Percentiles rank a stretch among this genome's conserved stretches.
phyloP scores from a whole-genome alignment of 75 land plant species.

The Pseudotsuga menziesii region DNA sequence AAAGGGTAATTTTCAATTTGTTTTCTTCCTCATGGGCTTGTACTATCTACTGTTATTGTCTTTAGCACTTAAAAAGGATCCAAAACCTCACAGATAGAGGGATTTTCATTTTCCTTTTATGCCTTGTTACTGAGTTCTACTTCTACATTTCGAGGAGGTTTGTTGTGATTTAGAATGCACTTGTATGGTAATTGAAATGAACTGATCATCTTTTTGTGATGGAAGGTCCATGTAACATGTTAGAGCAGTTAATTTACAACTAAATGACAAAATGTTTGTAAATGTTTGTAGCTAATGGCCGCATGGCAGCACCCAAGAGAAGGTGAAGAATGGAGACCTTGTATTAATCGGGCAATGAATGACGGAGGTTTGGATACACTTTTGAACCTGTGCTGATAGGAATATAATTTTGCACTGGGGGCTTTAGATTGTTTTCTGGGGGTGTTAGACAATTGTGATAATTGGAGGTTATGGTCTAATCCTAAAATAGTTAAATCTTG shows the following conservation, averaged over 20 bases:
- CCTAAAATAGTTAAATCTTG: not conserved
- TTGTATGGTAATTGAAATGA: not conserved
- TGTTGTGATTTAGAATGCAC: not conserved
- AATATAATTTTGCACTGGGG: not conserved
- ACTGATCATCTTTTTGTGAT: not conserved
- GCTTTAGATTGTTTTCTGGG: not conserved
- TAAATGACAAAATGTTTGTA: not conserved
- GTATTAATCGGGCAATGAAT: conserved; percentile 40
- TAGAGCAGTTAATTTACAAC: not conserved
- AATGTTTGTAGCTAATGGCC: conserved; percentile 53
- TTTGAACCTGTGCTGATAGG: no score
- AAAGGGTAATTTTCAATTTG: no score
- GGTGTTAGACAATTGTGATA: not conserved
- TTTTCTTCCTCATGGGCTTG: not conserved
- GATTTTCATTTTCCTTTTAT: no score
- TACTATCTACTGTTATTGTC: no score
- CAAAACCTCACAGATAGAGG: no score
- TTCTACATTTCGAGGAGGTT: not conserved
- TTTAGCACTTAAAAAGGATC: no score
- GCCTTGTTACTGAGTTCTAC: no score
- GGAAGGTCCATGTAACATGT: not conserved
- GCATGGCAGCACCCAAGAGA: conserved; percentile 73
- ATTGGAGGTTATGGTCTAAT: not conserved
- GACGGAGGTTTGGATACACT: conserved; percentile 33
- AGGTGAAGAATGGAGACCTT: conserved; percentile 77